Evolutionary conservation across 805 yeast genomes (phyloP).

Genomic region (Candida quercuum): DNA sequence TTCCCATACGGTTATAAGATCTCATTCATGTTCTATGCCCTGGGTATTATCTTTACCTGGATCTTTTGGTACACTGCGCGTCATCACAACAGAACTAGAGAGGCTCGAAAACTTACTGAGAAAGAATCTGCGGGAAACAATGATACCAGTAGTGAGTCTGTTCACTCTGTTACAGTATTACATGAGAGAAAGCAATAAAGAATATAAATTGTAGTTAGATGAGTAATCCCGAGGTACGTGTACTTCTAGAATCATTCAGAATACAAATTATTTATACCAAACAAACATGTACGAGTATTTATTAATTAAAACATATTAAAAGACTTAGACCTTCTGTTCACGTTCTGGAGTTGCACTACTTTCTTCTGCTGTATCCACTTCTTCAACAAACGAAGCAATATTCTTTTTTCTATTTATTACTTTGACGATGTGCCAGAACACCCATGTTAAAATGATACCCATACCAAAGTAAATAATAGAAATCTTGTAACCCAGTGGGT

Average conservation of each 20-base stretch:
- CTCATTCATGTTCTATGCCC: conserved; percentile 2
- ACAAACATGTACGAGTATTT: too few species aligned
- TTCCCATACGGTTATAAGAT: conserved; percentile 4
- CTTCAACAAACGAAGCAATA: too few species aligned
- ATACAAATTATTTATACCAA: too few species aligned
- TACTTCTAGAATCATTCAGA: too few species aligned
- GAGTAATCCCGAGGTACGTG: too few species aligned
- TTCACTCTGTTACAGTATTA: too few species aligned
- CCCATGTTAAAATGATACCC: background rate
- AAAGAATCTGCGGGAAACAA: background rate
- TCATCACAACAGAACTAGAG: conserved; percentile 1
- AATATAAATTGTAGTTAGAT: too few species aligned
- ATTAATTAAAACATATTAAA: too few species aligned
- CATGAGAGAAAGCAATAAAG: too few species aligned
- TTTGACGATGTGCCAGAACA: conserved; percentile 1
- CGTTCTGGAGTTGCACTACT: too few species aligned
- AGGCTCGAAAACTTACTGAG: background rate
- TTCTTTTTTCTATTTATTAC: background rate
- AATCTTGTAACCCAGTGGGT: background rate
- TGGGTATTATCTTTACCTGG: conserved; percentile 1
- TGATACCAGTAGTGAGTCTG: background rate
- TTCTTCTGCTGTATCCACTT: too few species aligned
- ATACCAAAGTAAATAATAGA: background rate
- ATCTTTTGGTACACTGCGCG: conserved; percentile 3
- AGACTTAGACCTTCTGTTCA: too few species aligned